Conservation (phyloP, 2,329 filamentous ascomycete species). For the Aspergillus spinulosporus region DNA sequence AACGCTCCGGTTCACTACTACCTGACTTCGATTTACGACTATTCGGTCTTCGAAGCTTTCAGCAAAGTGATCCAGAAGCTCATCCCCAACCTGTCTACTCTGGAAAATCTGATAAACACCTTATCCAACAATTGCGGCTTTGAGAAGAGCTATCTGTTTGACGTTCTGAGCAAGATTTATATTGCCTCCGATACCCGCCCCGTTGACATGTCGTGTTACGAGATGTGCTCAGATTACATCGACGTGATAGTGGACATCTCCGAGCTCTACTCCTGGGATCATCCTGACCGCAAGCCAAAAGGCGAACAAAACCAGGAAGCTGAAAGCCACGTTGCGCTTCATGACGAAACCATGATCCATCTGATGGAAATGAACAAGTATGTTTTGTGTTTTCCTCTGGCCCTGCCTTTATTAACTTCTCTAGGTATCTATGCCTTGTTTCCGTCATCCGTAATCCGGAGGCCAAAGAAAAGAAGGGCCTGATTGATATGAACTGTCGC, state of each 20-base stretch:
- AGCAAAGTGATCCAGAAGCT: constrained; percentile 98
- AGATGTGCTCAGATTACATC: constrained; percentile 98
- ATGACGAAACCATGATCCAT: constrained; percentile 64
- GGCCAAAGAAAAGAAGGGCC: constrained; percentile 62
- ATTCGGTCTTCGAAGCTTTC: constrained; percentile 97
- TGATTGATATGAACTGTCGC: constrained; percentile 67
- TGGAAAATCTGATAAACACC: constrained; percentile 92
- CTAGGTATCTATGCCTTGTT: constrained; percentile 63
- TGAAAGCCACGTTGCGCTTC: constrained; percentile 63
- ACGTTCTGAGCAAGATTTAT: constrained; percentile 97
- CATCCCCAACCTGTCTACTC: constrained; percentile 85
- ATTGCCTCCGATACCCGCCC: constrained; percentile 93
- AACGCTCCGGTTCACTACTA: constrained; percentile 94
- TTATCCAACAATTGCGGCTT: constrained; percentile 91
- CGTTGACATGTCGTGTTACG: constrained; percentile 92
- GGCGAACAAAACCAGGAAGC: constrained; percentile 54
- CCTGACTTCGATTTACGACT: constrained; percentile 96
- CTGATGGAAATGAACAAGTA: constrained; percentile 67
- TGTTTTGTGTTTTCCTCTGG: constrained; percentile 24
- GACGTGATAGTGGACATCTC: constrained; percentile 97
- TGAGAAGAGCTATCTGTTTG: constrained; percentile 97
- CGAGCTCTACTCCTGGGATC: constrained; percentile 83
- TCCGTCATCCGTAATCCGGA: constrained; percentile 67
- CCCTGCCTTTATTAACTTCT: constrained; percentile 18
- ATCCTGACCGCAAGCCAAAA: constrained; percentile 43